Conservation (phyloP, 163 green algal genomes). For the Coccomyxa subellipsoidea region DNA sequence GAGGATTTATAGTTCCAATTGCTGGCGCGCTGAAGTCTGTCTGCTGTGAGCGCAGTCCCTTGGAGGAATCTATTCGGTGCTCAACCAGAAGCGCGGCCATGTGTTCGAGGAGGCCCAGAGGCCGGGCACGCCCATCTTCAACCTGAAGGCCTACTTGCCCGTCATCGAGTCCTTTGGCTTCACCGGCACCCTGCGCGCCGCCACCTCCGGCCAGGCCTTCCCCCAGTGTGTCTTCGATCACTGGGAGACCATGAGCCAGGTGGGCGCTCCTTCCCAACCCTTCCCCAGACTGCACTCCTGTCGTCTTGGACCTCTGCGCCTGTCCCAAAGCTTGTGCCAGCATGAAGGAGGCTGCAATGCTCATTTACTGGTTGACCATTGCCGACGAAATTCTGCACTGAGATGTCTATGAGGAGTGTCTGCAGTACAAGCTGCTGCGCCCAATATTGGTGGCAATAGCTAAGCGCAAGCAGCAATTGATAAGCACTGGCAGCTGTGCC, state of each 20-base stretch:
- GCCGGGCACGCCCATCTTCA: slow-evolving; percentile 97
- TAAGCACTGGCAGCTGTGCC: too few species aligned
- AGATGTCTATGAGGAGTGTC: too few species aligned
- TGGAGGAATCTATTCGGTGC: slow-evolving; percentile 95
- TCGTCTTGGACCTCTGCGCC: too few species aligned
- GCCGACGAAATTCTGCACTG: too few species aligned
- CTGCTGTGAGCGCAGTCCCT: slow-evolving; percentile 57
- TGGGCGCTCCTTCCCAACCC: not conserved
- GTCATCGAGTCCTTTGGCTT: slow-evolving; percentile 99
- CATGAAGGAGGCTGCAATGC: too few species aligned
- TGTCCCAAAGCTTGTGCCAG: too few species aligned
- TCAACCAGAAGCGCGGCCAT: slow-evolving; percentile 99
- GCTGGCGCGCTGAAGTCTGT: not conserved
- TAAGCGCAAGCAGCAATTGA: too few species aligned
- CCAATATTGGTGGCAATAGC: too few species aligned
- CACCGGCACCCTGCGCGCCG: slow-evolving; percentile 87
- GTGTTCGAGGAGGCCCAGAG: slow-evolving; percentile 99
- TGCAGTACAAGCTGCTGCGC: too few species aligned
- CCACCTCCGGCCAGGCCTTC: slow-evolving; percentile 98
- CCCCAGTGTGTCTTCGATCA: slow-evolving; percentile 99
- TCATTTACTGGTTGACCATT: too few species aligned
- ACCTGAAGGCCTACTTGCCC: slow-evolving; percentile 99
- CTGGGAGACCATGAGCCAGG: slow-evolving; percentile 88
- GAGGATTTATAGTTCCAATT: not conserved
- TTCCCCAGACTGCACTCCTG: too few species aligned